phyloP scores from a whole-genome alignment of 2,329 filamentous ascomycete genomes.

The Aspergillus sp. region DNA sequence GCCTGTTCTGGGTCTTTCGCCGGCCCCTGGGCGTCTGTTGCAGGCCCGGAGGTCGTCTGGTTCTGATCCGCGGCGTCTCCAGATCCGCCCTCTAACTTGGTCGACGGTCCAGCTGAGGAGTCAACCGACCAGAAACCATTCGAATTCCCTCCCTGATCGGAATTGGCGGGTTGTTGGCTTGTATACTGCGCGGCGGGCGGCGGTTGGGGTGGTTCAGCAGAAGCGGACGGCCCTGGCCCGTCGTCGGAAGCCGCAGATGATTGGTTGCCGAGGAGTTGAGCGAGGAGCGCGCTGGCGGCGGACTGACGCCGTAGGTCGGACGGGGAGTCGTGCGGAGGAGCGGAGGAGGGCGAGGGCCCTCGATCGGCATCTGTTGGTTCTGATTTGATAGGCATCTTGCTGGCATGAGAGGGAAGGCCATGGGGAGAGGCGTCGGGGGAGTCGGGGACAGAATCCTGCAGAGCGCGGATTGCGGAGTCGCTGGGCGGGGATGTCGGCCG shows the following conservation, averaged over 20 bases:
- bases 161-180: slow-evolving; percentile 2
- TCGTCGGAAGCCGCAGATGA: slow-evolving; percentile 21
- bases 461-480: slow-evolving; percentile 39
- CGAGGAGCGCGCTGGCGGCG: slow-evolving; percentile 41
- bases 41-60: slow-evolving; percentile 2
- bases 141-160: slow-evolving; percentile 3
- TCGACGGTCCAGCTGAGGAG: slow-evolving; percentile 6
- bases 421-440: slow-evolving; percentile 23
- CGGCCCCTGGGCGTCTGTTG: slow-evolving; percentile 8
- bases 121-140: slow-evolving; percentile 14
- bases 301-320: slow-evolving; percentile 38
- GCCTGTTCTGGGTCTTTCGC: slow-evolving; percentile 13
- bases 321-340: slow-evolving; percentile 24
- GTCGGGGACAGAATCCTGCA: slow-evolving; percentile 37
- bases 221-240: slow-evolving; percentile 6
- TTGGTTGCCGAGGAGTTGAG: slow-evolving; percentile 41
- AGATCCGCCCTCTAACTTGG: slow-evolving; percentile 6
- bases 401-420: slow-evolving; percentile 26
- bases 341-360: slow-evolving; percentile 12
- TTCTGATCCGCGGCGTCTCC: slow-evolving; percentile 11
- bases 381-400: slow-evolving; percentile 29
- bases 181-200: slow-evolving; percentile 6
- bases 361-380: slow-evolving; percentile 26
- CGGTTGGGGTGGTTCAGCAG: slow-evolving; percentile 8
- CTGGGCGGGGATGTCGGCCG: slow-evolving; percentile 29